Base-by-base conservation (phyloP, 2,329 filamentous ascomycete genomes). In the Fusarium paranaense region DNA sequence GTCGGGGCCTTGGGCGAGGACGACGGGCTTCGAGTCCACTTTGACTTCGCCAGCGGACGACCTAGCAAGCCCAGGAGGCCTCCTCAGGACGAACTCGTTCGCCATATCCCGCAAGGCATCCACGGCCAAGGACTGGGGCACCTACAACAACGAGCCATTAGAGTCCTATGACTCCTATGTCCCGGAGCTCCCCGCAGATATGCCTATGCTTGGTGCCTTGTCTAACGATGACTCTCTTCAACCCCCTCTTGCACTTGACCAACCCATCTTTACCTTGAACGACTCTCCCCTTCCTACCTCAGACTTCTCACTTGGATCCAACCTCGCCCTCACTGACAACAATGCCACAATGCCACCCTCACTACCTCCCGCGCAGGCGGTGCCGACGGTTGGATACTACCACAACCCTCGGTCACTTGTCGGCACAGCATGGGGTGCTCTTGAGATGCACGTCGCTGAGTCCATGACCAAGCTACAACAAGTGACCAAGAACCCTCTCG, bases 1-100 rank as follows among this genome's bases (percentile, higher is more conserved):
- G 77, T 82, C 81, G 40, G 75, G 75, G 40, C 74, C 70, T 14
- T 87, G 86, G 82, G 83, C 84, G 13, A 81, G 82, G 72, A 79
- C 76, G 18, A 82, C 83, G 11, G 83, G 80, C 4, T 78, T 84
- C 37, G 83, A 87, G 62, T 86, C 86, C 2, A 80, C 80, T 63
- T 78, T 87, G 73, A 85, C 85, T 7, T 88, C 87, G 20, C 86
- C 87, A 1, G 80, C 83, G 35, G 86, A 85, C 42, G 82, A 81
- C 25, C 78, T 84, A 32, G 71, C 81, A 33, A 83, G 81, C 61
- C 79, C 82, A 10, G 78, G 78, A 42, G 80, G 81, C 65, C 70
- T 78, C 64, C 69, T 83, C 64, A 78, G 74, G 33, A 59, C 60
- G 30, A 65, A 78, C 67, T 71, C 75, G 52, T 78, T 77, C 66